These are phyloP conservation scores for Collariella sp. DNA, from an alignment of 495 filamentous ascomycete species.

Conservation along the genomic window DNA sequence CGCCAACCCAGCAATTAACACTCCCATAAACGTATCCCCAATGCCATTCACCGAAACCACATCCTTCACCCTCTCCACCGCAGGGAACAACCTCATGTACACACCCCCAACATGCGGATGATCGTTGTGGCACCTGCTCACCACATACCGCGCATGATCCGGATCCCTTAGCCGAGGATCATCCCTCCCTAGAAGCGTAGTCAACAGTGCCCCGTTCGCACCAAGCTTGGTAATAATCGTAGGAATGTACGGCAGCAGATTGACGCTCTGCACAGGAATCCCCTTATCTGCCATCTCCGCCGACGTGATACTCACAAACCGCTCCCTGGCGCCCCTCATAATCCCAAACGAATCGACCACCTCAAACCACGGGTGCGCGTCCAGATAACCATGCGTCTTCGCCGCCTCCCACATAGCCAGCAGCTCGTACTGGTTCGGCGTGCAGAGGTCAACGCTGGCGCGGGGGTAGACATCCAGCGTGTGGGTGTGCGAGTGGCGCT, in stretches of 20 bases:
- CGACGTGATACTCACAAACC: conserved; percentile 54
- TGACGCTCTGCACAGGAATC: conserved; percentile 69
- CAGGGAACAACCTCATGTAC: conserved; percentile 73
- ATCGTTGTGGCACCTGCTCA: conserved; percentile 47
- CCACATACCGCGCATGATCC: conserved; percentile 56
- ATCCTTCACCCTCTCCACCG: conserved; percentile 56
- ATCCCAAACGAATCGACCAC: conserved; percentile 70
- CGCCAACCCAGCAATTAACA: conserved; percentile 58
- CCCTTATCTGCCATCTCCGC: conserved; percentile 63
- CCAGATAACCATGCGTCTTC: conserved; percentile 53
- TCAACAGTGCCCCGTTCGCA: conserved; percentile 65
- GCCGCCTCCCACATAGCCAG: conserved; percentile 63
- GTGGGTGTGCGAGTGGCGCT: conserved; percentile 11
- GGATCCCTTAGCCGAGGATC: conserved; percentile 54
- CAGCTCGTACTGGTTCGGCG: conserved; percentile 79
- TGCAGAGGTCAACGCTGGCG: conserved; percentile 56
- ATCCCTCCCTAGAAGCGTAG: conserved; percentile 55
- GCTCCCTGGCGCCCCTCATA: conserved; percentile 46
- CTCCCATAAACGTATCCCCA: conserved; percentile 86
- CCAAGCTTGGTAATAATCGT: conserved; percentile 81
- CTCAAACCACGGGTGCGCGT: conserved; percentile 63
- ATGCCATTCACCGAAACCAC: conserved; percentile 89
- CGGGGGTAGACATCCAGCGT: conserved; percentile 50
- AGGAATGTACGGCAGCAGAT: conserved; percentile 80
- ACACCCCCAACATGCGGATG: conserved; percentile 61